These are phyloP conservation scores for Prunus kanzakura DNA, from an alignment of 306 rosid genomes.

Conservation along the genomic window DNA sequence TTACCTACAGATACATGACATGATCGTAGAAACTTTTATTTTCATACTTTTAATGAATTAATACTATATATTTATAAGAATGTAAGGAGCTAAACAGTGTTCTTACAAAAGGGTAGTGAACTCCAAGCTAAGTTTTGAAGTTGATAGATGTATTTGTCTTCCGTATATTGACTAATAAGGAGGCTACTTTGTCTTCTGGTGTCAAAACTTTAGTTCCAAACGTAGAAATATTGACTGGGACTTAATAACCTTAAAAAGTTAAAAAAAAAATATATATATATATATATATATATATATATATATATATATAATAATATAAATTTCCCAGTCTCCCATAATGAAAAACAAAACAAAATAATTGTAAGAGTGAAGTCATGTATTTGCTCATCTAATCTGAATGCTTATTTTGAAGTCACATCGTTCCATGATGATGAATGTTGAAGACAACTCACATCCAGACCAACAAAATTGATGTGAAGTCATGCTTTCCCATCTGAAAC, in stretches of 20 bases:
- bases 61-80: too few species aligned
- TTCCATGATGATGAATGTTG: not conserved
- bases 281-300: too few species aligned
- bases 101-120: too few species aligned
- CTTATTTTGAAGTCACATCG: constrained; percentile 20
- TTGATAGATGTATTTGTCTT: too few species aligned
- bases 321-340: not conserved
- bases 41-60: too few species aligned
- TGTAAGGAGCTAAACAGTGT: too few species aligned
- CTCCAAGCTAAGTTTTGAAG: too few species aligned
- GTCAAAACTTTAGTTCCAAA: not conserved
- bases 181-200: not conserved
- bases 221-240: not conserved
- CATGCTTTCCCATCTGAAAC: not conserved
- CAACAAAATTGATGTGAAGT: not conserved
- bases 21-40: too few species aligned
- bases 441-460: constrained; percentile 29
- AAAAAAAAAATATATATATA: too few species aligned
- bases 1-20: too few species aligned
- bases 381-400: not conserved
- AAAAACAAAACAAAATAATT: not conserved
- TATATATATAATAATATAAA: rapidly evolving
- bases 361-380: not conserved
- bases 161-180: not conserved
- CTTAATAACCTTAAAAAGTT: not conserved